Evolutionary conservation across 2,329 filamentous ascomycete genomes (phyloP).

Genomic region (Mollisia scopiformis): DNA sequence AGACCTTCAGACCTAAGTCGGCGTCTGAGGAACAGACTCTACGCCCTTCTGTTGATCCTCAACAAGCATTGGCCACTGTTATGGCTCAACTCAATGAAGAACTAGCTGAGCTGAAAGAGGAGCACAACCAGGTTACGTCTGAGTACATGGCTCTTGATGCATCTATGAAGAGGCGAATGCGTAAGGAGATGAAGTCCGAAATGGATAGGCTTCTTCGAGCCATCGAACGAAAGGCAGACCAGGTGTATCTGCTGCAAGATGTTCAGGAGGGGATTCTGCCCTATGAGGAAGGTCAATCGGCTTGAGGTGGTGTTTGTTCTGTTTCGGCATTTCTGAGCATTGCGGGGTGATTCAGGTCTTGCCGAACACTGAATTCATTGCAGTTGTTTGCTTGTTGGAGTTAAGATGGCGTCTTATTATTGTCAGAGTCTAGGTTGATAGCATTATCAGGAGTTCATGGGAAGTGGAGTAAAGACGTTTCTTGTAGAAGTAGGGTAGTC

Average conservation of each 20-base stretch:
- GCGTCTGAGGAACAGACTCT: neutral
- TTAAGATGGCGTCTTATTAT: neutral
- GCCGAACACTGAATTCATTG: neutral
- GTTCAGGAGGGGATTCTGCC: neutral
- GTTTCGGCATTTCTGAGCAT: neutral
- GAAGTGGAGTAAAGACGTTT: neutral
- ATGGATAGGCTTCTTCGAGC: neutral
- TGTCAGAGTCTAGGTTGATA: neutral
- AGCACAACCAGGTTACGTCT: neutral
- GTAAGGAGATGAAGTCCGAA: constrained; percentile 1
- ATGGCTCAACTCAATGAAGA: constrained; percentile 11
- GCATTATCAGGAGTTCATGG: neutral
- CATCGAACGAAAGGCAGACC: neutral
- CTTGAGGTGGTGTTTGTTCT: neutral
- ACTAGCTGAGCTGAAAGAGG: neutral
- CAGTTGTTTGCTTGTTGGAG: neutral
- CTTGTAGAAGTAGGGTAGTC: neutral
- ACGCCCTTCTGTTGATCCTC: neutral
- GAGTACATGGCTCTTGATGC: constrained; percentile 2
- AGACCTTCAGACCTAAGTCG: neutral
- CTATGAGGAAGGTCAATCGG: neutral
- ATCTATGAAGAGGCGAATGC: neutral
- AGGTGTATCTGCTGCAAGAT: neutral
- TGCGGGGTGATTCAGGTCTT: too few species aligned
- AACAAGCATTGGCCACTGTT: neutral